phyloP scores from a whole-genome alignment of 352 stramenopile species.

The Pythium sp. region DNA sequence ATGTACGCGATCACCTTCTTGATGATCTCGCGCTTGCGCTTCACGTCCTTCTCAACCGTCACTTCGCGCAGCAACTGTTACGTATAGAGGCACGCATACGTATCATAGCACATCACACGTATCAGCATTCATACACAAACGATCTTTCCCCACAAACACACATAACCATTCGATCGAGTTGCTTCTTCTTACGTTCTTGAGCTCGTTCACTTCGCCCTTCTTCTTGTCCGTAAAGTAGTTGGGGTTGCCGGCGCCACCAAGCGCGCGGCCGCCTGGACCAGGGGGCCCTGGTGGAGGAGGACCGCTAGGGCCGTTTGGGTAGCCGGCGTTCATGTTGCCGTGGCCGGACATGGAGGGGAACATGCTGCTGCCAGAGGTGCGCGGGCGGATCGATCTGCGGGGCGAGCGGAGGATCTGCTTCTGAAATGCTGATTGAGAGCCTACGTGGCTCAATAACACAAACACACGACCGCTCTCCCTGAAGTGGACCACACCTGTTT shows the following conservation, averaged over 20 bases:
- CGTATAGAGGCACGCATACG: not conserved
- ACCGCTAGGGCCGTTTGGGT: conserved; percentile 17
- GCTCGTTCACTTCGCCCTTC: conserved; percentile 94
- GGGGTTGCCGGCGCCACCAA: conserved; percentile 41
- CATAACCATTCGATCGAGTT: not conserved
- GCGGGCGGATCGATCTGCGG: too few relatives aligned
- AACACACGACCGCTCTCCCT: too few relatives aligned
- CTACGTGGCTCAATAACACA: not conserved
- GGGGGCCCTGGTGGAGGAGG: conserved; percentile 5
- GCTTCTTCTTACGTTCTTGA: conserved; percentile 84
- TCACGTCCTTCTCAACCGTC: conserved; percentile 95
- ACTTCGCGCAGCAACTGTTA: conserved; percentile 86
- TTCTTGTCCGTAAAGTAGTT: conserved; percentile 91
- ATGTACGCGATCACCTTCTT: conserved; percentile 99
- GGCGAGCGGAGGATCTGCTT: conserved; percentile 1
- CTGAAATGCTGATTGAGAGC: not conserved
- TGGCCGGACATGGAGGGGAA: conserved; percentile 32
- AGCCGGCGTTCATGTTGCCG: conserved; percentile 14
- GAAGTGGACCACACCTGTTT: too few relatives aligned
- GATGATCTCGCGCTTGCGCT: conserved; percentile 98
- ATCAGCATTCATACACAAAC: not conserved
- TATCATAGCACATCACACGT: not conserved
- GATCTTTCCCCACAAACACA: conserved; percentile 48
- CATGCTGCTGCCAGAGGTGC: conserved; percentile 28
- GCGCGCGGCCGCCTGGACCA: conserved; percentile 20